phyloP scores from a whole-genome alignment of 129 eudicot species.

The Helianthus annuus region DNA sequence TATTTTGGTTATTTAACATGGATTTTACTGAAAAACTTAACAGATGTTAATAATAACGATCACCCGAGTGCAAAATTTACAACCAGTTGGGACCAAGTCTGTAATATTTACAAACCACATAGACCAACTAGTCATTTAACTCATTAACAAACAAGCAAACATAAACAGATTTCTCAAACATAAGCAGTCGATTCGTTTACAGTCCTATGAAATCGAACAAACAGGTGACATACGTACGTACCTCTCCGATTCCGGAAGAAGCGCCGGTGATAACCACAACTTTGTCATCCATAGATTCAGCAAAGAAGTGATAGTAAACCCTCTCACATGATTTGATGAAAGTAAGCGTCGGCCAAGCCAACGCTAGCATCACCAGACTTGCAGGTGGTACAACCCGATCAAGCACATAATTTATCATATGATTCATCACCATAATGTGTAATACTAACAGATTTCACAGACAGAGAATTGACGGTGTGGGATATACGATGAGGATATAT shows the following conservation, averaged over 20 bases:
- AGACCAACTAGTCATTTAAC: no score
- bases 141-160: no score
- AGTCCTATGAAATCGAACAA: neutral
- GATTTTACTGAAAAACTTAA: no score
- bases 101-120: no score
- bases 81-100: no score
- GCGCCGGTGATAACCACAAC: conserved; percentile 95
- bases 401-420: conserved; percentile 48
- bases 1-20: no score
- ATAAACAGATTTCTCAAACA: no score
- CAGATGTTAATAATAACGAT: no score
- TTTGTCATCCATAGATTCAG: conserved; percentile 56
- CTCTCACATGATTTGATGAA: conserved; percentile 70
- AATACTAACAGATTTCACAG: neutral
- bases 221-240: neutral
- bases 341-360: conserved; percentile 83
- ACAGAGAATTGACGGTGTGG: neutral
- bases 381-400: conserved; percentile 84
- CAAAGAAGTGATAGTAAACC: conserved; percentile 46
- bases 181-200: neutral
- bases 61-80: no score
- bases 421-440: conserved; percentile 55
- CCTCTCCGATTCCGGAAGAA: conserved; percentile 98
- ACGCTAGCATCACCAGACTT: conserved; percentile 74
- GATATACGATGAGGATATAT: neutral